Percentiles rank a stretch among this genome's conserved stretches.
Conservation (phyloP, 805 yeast genomes). For the Allodekkera sacchari region DNA sequence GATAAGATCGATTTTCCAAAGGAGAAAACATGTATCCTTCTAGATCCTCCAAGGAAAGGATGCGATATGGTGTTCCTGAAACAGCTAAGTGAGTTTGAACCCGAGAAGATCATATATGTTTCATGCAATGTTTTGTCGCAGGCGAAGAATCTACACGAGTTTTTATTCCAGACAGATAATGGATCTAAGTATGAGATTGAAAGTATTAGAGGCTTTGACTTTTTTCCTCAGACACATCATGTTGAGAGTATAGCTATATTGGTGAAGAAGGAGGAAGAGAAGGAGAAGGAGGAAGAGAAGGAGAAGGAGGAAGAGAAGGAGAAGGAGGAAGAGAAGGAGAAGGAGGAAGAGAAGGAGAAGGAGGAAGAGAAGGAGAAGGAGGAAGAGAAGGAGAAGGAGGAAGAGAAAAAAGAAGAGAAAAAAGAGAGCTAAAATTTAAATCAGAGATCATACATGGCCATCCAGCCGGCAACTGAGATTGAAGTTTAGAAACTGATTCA, state of each 20-base stretch:
- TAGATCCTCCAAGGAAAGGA: slow-evolving; percentile 97
- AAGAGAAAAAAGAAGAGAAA: no score
- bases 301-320: no score
- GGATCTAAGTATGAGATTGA: slow-evolving; percentile 65
- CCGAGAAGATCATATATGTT: slow-evolving; percentile 85
- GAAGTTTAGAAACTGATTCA: no score
- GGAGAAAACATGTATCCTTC: slow-evolving; percentile 74
- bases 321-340: no score
- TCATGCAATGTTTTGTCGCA: slow-evolving; percentile 98
- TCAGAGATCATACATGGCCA: no score
- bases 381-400: no score
- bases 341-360: no score
- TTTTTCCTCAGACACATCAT: slow-evolving; percentile 65
- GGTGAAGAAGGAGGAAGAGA: slow-evolving; percentile 10
- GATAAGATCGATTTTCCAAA: slow-evolving; percentile 69
- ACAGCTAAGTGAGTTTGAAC: slow-evolving; percentile 76
- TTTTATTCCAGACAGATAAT: slow-evolving; percentile 54
- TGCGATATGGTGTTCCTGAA: slow-evolving; percentile 83
- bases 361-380: no score
- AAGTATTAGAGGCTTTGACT: slow-evolving; percentile 88
- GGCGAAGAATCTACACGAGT: slow-evolving; percentile 86
- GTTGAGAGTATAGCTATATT: slow-evolving; percentile 48
- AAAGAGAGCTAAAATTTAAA: no score
- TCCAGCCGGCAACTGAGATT: no score
- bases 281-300: no score